These are phyloP conservation scores for Russula lepida DNA, from an alignment of 768 basidiomycete species.

Conservation along the genomic window DNA sequence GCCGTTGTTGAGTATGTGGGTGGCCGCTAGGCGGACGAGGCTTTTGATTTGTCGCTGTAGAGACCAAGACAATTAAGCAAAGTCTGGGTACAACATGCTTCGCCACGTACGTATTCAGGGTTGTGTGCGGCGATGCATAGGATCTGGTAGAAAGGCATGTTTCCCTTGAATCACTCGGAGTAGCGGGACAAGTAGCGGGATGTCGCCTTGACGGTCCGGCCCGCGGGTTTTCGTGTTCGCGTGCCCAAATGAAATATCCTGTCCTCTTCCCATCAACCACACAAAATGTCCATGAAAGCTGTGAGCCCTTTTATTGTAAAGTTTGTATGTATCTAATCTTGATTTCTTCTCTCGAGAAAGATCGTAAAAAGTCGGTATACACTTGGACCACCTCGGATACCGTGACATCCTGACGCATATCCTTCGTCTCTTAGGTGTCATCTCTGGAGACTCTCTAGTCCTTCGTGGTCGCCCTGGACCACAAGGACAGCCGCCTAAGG, in stretches of 20 bases:
- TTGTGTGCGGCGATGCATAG: conserved; percentile 75
- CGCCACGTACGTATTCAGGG: conserved; percentile 52
- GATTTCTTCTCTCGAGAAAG: conserved; percentile 26
- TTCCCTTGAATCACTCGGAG: conserved; percentile 5
- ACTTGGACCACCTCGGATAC: not conserved
- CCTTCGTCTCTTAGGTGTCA: conserved; percentile 53
- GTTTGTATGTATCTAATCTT: not conserved
- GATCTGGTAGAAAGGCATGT: conserved; percentile 89
- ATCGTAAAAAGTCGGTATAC: conserved; percentile 49
- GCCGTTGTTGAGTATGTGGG: conserved; percentile 62
- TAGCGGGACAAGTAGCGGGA: too few species aligned
- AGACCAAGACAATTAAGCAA: not conserved
- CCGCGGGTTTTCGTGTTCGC: not conserved
- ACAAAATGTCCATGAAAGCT: conserved; percentile 65
- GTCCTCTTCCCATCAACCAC: not conserved
- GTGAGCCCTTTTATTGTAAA: conserved; percentile 33
- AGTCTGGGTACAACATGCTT: not conserved
- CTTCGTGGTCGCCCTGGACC: conserved; percentile 68
- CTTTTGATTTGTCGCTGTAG: conserved; percentile 65
- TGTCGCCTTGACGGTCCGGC: conserved; percentile 13
- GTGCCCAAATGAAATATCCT: not conserved
- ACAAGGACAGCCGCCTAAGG: conserved; percentile 85
- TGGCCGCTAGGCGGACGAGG: conserved; percentile 62
- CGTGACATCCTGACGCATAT: not conserved
- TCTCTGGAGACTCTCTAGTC: conserved; percentile 85